A percentile compares a stretch with the other conserved stretches of the same genome.
phyloP scores from a whole-genome alignment of 192 early-diverging fungal genomes.

The Coemansia sp. region DNA sequence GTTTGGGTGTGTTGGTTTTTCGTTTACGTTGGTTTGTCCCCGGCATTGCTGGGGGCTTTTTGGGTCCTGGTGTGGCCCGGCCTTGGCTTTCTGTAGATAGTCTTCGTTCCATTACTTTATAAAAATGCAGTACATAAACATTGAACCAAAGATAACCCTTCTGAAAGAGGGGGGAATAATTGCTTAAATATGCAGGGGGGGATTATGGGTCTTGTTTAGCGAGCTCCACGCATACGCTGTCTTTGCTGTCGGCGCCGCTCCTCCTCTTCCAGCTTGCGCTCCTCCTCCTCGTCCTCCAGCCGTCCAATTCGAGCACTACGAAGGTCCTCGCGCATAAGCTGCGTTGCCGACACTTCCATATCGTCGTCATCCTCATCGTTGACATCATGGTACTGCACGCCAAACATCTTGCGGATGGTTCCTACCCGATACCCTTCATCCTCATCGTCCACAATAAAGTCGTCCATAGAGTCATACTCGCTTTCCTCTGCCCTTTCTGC shows the following conservation, averaged over 20 bases:
- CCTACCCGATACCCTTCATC: constrained; percentile 45
- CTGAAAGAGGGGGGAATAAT: no score
- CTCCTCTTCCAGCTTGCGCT: constrained; percentile 25
- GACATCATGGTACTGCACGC: constrained; percentile 45
- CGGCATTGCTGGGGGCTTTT: no score
- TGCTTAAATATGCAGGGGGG: no score
- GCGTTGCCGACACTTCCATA: constrained; percentile 47
- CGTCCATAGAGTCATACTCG: constrained; percentile 51
- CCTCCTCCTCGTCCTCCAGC: constrained; percentile 44
- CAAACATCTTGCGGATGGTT: constrained; percentile 42
- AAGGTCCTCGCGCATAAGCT: constrained; percentile 47
- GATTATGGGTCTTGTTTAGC: no score
- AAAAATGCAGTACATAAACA: no score
- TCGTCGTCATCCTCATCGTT: constrained; percentile 48
- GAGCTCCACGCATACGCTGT: no score
- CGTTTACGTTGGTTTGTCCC: no score
- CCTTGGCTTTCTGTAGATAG: no score
- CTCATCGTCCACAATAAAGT: constrained; percentile 53
- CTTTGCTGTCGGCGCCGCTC: neutral
- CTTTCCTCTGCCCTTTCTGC: constrained; percentile 14
- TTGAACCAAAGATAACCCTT: no score
- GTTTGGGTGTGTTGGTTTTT: no score
- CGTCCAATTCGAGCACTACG: constrained; percentile 42
- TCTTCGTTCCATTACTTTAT: no score
- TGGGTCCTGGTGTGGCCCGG: no score